A percentile compares a stretch with the other conserved stretches of the same genome.
Evolutionary conservation across 2,329 filamentous ascomycete genomes (phyloP).

Genomic region (Curvularia lunata): DNA sequence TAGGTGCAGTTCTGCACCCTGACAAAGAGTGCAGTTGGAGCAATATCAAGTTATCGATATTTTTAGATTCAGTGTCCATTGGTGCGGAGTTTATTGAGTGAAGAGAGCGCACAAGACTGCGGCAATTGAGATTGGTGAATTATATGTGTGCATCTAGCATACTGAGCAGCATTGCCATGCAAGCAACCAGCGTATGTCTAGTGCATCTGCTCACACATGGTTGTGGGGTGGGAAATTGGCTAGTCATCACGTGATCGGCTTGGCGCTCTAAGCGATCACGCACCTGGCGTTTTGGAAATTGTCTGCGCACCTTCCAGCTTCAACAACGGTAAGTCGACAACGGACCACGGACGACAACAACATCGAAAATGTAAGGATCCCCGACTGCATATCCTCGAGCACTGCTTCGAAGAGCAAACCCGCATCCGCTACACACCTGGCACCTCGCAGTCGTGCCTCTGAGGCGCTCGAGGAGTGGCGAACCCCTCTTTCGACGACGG

Average conservation of each 20-base stretch:
- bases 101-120: not conserved
- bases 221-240: constrained; percentile 10
- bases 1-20: not conserved
- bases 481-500: constrained; percentile 44
- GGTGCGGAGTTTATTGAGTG: not conserved
- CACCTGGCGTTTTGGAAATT: constrained; percentile 13
- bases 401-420: constrained; percentile 27
- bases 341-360: constrained; percentile 48
- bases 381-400: constrained; percentile 25
- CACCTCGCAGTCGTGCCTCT: constrained; percentile 32
- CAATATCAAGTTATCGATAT: not conserved
- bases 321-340: constrained; percentile 25
- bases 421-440: constrained; percentile 24
- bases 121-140: not conserved
- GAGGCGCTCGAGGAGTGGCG: constrained; percentile 39
- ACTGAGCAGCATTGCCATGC: not conserved
- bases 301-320: constrained; percentile 8
- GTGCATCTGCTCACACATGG: constrained; percentile 1
- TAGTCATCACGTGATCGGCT: constrained; percentile 14
- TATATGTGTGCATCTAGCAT: not conserved
- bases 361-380: constrained; percentile 52
- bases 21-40: not conserved
- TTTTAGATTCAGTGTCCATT: not conserved
- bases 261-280: constrained; percentile 19
- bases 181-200: not conserved